A percentile compares a stretch with the other conserved stretches of the same genome.
Conservation (phyloP, 169 alveolate genomes). For the Plasmodium gallinaceum region DNA sequence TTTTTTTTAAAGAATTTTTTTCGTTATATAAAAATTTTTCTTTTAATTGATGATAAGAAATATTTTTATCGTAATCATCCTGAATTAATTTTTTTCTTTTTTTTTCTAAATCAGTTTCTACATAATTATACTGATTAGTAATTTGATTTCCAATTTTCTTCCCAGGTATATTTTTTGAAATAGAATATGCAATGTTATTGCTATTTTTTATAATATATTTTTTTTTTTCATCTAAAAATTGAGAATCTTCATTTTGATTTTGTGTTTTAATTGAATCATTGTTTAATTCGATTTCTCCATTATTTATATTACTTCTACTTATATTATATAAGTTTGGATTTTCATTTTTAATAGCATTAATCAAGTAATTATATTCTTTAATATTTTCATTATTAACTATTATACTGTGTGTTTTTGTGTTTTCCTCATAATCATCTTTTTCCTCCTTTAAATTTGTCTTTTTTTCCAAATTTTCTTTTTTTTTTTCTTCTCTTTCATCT, state of each 20-base stretch:
- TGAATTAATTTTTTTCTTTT: neutral
- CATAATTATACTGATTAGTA: neutral
- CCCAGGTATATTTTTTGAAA: neutral
- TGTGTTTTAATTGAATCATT: neutral
- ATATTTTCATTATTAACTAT: conserved; percentile 2
- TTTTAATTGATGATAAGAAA: conserved; percentile 9
- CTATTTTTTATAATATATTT: neutral
- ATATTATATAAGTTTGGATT: neutral
- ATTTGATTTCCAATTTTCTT: neutral
- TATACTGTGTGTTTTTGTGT: neutral
- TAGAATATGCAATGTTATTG: neutral
- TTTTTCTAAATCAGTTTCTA: conserved; percentile 11
- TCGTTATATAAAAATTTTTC: neutral
- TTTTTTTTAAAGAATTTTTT: neutral
- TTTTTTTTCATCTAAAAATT: conserved; percentile 2
- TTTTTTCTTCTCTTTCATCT: conserved; percentile 3
- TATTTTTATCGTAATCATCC: neutral
- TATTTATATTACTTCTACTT: neutral
- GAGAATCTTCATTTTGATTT: neutral
- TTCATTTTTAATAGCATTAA: conserved; percentile 15
- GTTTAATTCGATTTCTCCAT: conserved; percentile 8
- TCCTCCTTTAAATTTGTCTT: neutral
- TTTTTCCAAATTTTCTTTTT: neutral
- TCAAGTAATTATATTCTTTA: neutral
- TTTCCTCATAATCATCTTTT: neutral